These are phyloP conservation scores for Pseudohalonectria lignicola DNA, from an alignment of 2,329 filamentous ascomycete genomes.

Conservation along the genomic window DNA sequence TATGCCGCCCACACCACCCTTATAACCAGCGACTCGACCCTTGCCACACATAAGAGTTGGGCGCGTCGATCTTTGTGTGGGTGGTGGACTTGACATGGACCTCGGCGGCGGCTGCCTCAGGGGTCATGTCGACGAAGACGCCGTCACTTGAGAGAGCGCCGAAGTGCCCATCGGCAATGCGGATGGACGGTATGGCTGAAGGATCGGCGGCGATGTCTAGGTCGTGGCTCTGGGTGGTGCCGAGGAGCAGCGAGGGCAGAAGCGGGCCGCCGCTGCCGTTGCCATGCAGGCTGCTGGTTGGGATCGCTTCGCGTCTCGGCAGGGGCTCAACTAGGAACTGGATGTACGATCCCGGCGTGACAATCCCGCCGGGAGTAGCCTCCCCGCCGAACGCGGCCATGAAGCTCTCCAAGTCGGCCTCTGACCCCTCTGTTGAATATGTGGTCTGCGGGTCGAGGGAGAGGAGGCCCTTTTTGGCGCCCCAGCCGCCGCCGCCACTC, in stretches of 20 bases:
- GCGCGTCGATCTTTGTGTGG: slow-evolving; percentile 35
- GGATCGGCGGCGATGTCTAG: not conserved
- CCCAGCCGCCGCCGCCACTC: slow-evolving; percentile 79
- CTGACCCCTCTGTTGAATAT: slow-evolving; percentile 35
- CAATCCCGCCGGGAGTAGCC: slow-evolving; percentile 38
- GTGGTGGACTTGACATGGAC: not conserved
- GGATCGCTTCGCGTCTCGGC: too few species aligned
- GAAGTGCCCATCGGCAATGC: slow-evolving; percentile 33
- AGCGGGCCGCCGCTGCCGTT: too few species aligned
- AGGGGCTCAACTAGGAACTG: slow-evolving; percentile 45
- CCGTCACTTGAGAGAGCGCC: slow-evolving; percentile 53
- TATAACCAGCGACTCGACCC: slow-evolving; percentile 4
- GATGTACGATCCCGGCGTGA: slow-evolving; percentile 51
- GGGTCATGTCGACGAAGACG: slow-evolving; percentile 31
- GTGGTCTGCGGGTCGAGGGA: slow-evolving; percentile 62
- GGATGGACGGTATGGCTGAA: not conserved
- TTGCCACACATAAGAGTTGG: slow-evolving; percentile 22
- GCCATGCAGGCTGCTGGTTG: too few species aligned
- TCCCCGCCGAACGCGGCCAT: slow-evolving; percentile 33
- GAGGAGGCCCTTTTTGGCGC: slow-evolving; percentile 65
- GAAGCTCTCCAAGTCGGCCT: slow-evolving; percentile 42
- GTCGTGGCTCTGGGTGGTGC: slow-evolving; percentile 4
- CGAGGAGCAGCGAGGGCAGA: slow-evolving; percentile 7
- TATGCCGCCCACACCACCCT: too few species aligned
- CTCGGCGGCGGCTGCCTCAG: slow-evolving; percentile 7